Evolutionary conservation across 345 rosid species (phyloP), one percentile per base, ranked within the genome.

Genomic region (Odontarrhena argentea): DNA sequence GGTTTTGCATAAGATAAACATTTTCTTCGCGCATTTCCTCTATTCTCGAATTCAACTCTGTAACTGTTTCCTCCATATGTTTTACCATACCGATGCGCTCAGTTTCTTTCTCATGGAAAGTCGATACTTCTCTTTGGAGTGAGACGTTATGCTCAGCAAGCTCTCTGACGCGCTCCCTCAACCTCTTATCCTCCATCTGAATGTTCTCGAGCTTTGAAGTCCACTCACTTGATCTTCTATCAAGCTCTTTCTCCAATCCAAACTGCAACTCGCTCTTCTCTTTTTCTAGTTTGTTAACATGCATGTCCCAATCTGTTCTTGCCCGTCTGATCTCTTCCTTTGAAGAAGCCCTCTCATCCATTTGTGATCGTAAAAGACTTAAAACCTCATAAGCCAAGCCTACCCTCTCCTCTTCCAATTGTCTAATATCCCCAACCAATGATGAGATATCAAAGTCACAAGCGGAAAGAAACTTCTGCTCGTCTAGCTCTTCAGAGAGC

Each of bases 81-180:
- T 78, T 75, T 12, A 91, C 67, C 69, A 76, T 66, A 69, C 71
- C 83, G 63, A 76, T 82, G 63, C 68, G 84, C 75, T 88, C 96
- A 3, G 81, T 65, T 76, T 94, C 97, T 72, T 82, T 84, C 68
- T 86, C 95, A 66, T 75, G 85, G 25, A 88, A 80, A 41, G 81
- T 79, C 46, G 93, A 77, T 14, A 87, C 84, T 74, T 91, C 89
- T 76, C 91, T 84, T 78, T 94, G 99, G 54, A 94, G 91, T 3
- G 95, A 82, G 67, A 94, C 99, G 54, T 94, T 94, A 36, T 91
- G 92, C 76, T 94, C 99, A 9, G 99, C 96, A 18, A 94, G 88
- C 81, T 94, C 96, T 65, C 99, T 78, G 18, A 91, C 96, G 22
- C 99, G 86, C 22, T 91, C 97, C 8, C 97, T 93, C 35, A 94